Percentiles rank a stretch among this genome's conserved stretches.
Evolutionary conservation across 352 stramenopile genomes (phyloP).

Genomic region (Globisporangium carolinianum): DNA sequence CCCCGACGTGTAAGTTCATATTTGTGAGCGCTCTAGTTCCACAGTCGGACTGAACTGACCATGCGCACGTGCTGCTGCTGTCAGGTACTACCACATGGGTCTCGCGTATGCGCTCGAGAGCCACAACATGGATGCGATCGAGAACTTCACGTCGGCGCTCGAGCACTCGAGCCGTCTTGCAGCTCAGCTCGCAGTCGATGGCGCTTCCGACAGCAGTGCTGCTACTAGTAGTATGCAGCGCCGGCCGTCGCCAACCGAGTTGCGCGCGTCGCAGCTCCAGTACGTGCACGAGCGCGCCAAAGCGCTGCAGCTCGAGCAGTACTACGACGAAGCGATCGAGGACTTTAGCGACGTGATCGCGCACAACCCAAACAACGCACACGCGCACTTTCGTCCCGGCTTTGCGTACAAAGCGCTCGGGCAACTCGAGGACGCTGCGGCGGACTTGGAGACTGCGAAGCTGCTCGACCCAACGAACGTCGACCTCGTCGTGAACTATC

Average conservation of each 20-base stretch:
- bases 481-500: constrained; percentile 75
- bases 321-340: constrained; percentile 57
- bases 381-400: constrained; percentile 76
- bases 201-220: neutral
- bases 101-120: constrained; percentile 44
- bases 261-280: constrained; percentile 17
- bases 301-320: constrained; percentile 63
- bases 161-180: constrained; percentile 14
- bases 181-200: neutral
- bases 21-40: too few relatives aligned
- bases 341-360: constrained; percentile 70
- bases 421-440: constrained; percentile 38
- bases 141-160: constrained; percentile 50
- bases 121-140: constrained; percentile 52
- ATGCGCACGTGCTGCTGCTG: neutral
- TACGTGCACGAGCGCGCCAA: constrained; percentile 79
- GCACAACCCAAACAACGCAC: constrained; percentile 71
- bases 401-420: constrained; percentile 67
- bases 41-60: neutral
- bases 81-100: constrained; percentile 68
- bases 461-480: constrained; percentile 59
- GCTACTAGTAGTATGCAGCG: too few relatives aligned
- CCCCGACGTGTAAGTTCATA: constrained; percentile 45
- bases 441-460: constrained; percentile 69
- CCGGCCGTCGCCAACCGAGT: constrained; percentile 1